Evolutionary conservation across 345 rosid genomes (phyloP).

Genomic region (Brassica incana): DNA sequence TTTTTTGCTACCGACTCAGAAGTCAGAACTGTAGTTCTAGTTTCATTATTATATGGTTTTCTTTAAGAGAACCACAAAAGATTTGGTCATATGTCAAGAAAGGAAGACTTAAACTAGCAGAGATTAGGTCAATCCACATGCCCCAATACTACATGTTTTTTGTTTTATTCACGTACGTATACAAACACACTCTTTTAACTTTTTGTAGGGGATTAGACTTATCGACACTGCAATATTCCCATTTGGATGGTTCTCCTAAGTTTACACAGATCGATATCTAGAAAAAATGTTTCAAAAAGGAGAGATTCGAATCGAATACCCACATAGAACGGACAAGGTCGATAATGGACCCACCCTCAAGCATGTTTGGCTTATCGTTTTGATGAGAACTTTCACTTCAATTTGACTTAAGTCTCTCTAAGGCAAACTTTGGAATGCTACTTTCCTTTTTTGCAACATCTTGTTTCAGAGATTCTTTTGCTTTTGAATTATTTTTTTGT

Average conservation of each 20-base stretch:
- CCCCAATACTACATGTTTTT: background rate
- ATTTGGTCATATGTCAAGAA: background rate
- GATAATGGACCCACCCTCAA: constrained; percentile 35
- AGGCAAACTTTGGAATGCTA: constrained; percentile 17
- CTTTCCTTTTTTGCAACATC: constrained; percentile 5
- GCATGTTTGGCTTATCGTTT: background rate
- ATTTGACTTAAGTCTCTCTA: background rate
- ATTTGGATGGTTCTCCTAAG: constrained; percentile 33
- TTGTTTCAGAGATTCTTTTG: background rate
- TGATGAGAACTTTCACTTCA: constrained; percentile 16
- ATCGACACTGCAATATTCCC: constrained; percentile 29
- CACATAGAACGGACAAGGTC: constrained; percentile 38
- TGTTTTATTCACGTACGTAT: background rate
- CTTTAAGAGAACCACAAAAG: background rate
- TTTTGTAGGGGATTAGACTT: constrained; percentile 21
- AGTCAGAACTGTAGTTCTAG: background rate
- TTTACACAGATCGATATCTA: background rate
- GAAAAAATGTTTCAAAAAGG: background rate
- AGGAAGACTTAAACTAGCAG: background rate
- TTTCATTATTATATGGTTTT: background rate
- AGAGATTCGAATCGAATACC: constrained; percentile 30
- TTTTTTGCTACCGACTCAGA: background rate
- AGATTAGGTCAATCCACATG: background rate
- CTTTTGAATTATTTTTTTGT: too few species aligned
- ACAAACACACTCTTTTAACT: background rate